Conservation (phyloP, 441 rosid genomes). For the Kokia cookei region DNA sequence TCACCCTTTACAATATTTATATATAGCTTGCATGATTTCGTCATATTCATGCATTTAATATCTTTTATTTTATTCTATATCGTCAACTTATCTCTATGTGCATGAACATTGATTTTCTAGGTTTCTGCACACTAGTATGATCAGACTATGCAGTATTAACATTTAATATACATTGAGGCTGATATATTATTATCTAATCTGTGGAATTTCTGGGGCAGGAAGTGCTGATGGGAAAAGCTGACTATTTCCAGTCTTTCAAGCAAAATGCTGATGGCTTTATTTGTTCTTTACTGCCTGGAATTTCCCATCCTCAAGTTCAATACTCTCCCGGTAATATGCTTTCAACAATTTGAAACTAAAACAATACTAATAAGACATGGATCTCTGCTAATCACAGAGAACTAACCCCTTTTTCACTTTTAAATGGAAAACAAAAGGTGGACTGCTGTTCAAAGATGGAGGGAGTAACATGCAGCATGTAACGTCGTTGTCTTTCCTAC, state of each 20-base stretch:
- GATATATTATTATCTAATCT: neutral
- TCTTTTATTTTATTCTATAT: neutral
- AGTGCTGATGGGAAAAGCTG: conserved; percentile 90
- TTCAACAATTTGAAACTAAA: neutral
- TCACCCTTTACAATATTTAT: neutral
- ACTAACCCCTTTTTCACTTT: neutral
- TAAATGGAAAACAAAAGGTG: conserved; percentile 25
- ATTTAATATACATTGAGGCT: neutral
- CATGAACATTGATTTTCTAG: neutral
- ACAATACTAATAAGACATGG: neutral
- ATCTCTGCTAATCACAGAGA: neutral
- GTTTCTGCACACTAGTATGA: neutral
- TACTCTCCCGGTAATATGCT: conserved; percentile 72
- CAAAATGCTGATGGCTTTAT: conserved; percentile 84
- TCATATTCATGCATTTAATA: neutral
- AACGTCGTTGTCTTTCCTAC: conserved; percentile 62
- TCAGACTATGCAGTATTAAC: neutral
- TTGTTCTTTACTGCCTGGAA: conserved; percentile 86
- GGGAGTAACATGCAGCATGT: conserved; percentile 84
- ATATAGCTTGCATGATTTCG: neutral
- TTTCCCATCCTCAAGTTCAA: conserved; percentile 83
- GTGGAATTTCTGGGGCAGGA: conserved; percentile 40
- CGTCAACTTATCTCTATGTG: neutral
- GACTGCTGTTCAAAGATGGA: conserved; percentile 62
- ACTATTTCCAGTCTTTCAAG: conserved; percentile 74